phyloP scores from a whole-genome alignment of 2,329 filamentous ascomycete genomes.

The Colletotrichum magnum region DNA sequence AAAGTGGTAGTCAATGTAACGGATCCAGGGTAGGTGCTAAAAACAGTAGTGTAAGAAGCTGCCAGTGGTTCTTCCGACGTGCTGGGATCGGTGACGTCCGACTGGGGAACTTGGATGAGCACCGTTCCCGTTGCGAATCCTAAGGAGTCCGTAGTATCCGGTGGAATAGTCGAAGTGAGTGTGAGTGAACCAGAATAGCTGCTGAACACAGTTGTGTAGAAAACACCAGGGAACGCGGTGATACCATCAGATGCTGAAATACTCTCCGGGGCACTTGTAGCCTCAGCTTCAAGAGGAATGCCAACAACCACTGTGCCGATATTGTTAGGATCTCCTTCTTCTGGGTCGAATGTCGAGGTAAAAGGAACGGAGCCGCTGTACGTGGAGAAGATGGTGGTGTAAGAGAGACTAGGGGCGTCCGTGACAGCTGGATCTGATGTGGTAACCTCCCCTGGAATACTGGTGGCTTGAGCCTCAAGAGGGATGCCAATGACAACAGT shows the following conservation, averaged over 20 bases:
- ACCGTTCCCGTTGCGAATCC: conserved; percentile 6
- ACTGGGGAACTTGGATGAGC: conserved; percentile 7
- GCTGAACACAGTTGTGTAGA: conserved; percentile 9
- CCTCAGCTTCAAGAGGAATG: not conserved
- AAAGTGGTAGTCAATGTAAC: conserved; percentile 13
- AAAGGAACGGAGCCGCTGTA: not conserved
- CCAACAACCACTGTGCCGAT: not conserved
- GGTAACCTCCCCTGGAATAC: not conserved
- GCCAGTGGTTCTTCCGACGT: not conserved
- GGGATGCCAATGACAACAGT: not conserved
- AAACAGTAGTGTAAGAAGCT: conserved; percentile 18
- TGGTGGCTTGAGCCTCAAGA: not conserved
- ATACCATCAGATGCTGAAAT: not conserved
- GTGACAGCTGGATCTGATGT: not conserved
- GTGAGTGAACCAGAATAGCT: conserved; percentile 5
- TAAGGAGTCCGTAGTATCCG: not conserved
- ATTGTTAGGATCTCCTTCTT: not conserved
- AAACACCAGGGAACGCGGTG: not conserved
- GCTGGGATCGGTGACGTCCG: not conserved
- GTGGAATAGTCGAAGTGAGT: not conserved
- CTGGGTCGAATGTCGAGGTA: not conserved
- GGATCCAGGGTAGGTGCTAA: conserved; percentile 10
- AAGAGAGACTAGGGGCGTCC: not conserved
- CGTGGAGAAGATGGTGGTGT: not conserved
- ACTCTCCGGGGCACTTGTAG: not conserved